Conservation (phyloP, 2,329 filamentous ascomycete species). For the Tolypocladium ophioglossoides region DNA sequence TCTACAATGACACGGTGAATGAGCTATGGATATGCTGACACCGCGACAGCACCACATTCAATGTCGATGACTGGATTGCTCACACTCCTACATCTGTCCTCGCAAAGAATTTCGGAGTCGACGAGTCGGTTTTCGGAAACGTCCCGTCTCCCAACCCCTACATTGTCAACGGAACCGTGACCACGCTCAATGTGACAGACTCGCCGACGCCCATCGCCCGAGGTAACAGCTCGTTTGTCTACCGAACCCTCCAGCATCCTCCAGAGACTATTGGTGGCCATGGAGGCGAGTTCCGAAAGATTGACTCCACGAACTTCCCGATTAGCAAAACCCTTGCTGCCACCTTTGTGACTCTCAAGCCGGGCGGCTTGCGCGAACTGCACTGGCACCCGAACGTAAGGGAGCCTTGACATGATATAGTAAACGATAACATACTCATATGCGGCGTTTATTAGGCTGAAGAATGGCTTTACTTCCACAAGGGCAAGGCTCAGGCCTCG, state of each 20-base stretch:
- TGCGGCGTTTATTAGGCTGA: slow-evolving; percentile 35
- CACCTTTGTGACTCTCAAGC: slow-evolving; percentile 52
- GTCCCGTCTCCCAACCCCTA: slow-evolving; percentile 49
- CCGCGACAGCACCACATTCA: slow-evolving; percentile 52
- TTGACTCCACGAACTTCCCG: slow-evolving; percentile 59
- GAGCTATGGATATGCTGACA: background rate
- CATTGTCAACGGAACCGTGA: slow-evolving; percentile 47
- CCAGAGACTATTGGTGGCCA: slow-evolving; percentile 47
- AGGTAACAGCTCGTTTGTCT: slow-evolving; percentile 52
- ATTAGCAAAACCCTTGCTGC: slow-evolving; percentile 55
- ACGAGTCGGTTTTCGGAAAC: slow-evolving; percentile 46
- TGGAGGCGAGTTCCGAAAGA: slow-evolving; percentile 52
- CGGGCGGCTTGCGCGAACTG: slow-evolving; percentile 51
- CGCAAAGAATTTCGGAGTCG: slow-evolving; percentile 59
- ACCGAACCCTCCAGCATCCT: slow-evolving; percentile 44
- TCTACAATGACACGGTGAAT: no score
- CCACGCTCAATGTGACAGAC: slow-evolving; percentile 26
- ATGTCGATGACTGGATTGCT: slow-evolving; percentile 58
- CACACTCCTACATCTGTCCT: slow-evolving; percentile 53
- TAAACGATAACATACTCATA: no score
- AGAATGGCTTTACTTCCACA: slow-evolving; percentile 63
- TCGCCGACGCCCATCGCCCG: slow-evolving; percentile 34
- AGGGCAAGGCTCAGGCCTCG: slow-evolving; percentile 49
- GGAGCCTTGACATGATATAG: no score
- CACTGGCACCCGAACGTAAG: slow-evolving; percentile 59